Evolutionary conservation across 2,329 filamentous ascomycete genomes (phyloP).

Genomic region (Pyrenophora tritici-repentis): DNA sequence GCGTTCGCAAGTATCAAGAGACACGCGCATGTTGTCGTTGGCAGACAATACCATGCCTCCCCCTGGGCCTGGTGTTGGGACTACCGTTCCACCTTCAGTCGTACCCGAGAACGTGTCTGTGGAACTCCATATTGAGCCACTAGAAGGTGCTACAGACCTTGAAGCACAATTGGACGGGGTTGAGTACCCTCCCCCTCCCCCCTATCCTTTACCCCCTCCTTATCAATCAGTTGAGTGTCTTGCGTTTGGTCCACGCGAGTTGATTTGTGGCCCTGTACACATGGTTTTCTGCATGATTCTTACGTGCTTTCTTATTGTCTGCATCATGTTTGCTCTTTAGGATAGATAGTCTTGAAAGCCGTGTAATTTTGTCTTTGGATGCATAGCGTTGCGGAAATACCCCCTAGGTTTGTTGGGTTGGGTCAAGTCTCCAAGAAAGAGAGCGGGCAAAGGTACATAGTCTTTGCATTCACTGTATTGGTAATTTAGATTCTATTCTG

Average conservation of each 20-base stretch:
- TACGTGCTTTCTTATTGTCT: constrained; percentile 1
- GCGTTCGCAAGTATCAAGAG: constrained; percentile 1
- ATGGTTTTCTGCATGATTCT: constrained; percentile 1
- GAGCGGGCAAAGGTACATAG: background rate
- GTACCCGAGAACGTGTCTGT: constrained; percentile 5
- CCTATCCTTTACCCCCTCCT: background rate
- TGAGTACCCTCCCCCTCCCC: background rate
- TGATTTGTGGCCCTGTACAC: background rate
- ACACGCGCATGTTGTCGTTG: background rate
- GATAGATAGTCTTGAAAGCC: background rate
- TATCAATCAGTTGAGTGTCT: background rate
- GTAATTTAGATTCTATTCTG: constrained; percentile 6
- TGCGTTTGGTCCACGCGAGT: background rate
- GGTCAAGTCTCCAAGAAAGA: background rate
- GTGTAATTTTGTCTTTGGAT: constrained; percentile 3
- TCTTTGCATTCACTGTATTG: background rate
- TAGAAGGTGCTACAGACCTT: constrained; percentile 3
- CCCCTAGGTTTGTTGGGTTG: constrained; percentile 9
- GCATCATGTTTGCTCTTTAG: constrained; percentile 10
- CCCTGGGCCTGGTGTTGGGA: background rate
- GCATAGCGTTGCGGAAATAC: constrained; percentile 21
- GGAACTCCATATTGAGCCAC: background rate
- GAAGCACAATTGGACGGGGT: constrained; percentile 3
- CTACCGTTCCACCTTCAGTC: background rate
- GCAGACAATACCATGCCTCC: too few relatives aligned